Percentiles rank a stretch among this genome's conserved stretches.
phyloP scores from a whole-genome alignment of 2,329 filamentous ascomycete species.

The Alternaria dauci region DNA sequence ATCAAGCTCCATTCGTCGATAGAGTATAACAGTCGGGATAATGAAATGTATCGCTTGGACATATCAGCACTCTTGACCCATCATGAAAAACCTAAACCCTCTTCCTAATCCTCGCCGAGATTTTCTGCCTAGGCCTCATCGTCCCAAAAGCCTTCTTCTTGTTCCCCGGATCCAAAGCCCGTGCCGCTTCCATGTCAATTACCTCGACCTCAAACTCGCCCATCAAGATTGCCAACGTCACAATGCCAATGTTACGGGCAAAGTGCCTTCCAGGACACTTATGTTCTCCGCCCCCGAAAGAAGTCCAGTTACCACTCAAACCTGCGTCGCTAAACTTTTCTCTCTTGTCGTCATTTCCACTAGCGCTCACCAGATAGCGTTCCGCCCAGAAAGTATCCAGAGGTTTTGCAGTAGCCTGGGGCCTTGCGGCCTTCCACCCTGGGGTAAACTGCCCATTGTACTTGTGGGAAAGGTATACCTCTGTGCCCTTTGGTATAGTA shows the following conservation, averaged over 20 bases:
- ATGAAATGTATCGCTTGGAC: neutral
- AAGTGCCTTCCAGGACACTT: slow-evolving; percentile 29
- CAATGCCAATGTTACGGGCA: slow-evolving; percentile 25
- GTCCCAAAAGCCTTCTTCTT: slow-evolving; percentile 13
- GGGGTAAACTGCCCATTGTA: slow-evolving; percentile 15
- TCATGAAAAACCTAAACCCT: neutral
- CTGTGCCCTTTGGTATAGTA: slow-evolving; percentile 16
- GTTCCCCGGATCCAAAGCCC: neutral
- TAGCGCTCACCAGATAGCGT: slow-evolving; percentile 13
- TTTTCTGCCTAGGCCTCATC: slow-evolving; percentile 8
- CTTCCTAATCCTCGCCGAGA: slow-evolving; percentile 14
- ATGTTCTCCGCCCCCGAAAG: slow-evolving; percentile 29
- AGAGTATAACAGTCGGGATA: neutral
- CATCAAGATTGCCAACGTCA: slow-evolving; percentile 15
- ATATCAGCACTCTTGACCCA: neutral
- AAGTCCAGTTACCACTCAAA: slow-evolving; percentile 22
- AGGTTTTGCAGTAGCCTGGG: slow-evolving; percentile 2
- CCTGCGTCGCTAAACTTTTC: slow-evolving; percentile 26
- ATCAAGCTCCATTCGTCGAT: neutral
- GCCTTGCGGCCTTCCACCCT: slow-evolving; percentile 8
- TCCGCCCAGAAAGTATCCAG: slow-evolving; percentile 26
- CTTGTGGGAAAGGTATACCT: slow-evolving; percentile 20
- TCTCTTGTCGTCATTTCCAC: neutral
- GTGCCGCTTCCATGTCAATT: neutral
- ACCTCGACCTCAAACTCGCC: slow-evolving; percentile 16